These are phyloP conservation scores for Botrytis tulipae DNA, from an alignment of 2,329 filamentous ascomycete genomes.

Conservation along the genomic window DNA sequence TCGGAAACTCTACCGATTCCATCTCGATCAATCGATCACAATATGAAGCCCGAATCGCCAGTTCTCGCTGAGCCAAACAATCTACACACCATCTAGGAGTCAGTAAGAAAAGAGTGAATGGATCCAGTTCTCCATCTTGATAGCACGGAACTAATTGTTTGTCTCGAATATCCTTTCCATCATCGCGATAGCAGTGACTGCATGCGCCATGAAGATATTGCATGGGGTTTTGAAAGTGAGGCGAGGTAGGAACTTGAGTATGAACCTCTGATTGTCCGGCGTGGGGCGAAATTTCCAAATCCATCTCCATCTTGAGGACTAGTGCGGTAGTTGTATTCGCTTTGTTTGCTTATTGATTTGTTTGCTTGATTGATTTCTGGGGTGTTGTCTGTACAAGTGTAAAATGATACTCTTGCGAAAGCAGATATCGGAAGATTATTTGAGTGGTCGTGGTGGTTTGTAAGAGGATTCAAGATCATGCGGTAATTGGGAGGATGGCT, in stretches of 20 bases:
- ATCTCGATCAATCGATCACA: conserved; percentile 7
- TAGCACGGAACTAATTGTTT: conserved; percentile 13
- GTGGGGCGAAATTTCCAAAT: conserved; percentile 7
- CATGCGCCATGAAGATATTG: conserved; percentile 16
- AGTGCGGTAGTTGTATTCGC: neutral
- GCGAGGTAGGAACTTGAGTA: neutral
- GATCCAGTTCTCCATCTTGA: neutral
- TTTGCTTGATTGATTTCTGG: neutral
- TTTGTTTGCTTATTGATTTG: neutral
- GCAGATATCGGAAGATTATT: neutral
- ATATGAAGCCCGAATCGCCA: conserved; percentile 11
- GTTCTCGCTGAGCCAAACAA: conserved; percentile 11
- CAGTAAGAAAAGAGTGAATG: conserved; percentile 10
- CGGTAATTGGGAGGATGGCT: neutral
- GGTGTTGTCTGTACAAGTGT: neutral
- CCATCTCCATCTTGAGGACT: neutral
- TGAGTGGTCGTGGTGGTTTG: neutral
- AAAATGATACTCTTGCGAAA: neutral
- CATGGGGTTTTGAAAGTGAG: conserved; percentile 1
- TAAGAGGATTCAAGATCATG: neutral
- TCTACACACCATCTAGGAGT: conserved; percentile 17
- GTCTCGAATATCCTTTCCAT: conserved; percentile 14
- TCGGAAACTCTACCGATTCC: neutral
- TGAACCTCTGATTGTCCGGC: conserved; percentile 2
- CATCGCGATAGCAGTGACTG: conserved; percentile 15